phyloP scores from a whole-genome alignment of 1,139 yeast species.

The Saccharomyces hybrid region DNA sequence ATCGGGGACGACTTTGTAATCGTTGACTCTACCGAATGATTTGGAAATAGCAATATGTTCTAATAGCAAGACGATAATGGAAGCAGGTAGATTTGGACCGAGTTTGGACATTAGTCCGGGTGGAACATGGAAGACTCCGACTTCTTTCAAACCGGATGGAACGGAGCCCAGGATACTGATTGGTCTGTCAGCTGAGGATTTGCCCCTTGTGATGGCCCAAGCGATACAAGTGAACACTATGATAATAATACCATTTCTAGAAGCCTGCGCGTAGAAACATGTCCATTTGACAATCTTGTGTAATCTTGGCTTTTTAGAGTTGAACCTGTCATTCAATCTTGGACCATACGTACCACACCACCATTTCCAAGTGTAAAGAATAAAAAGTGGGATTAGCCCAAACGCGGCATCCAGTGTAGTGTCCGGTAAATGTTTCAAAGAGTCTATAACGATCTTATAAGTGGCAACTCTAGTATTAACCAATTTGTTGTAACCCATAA shows the following conservation, averaged over 20 bases:
- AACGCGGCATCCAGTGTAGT: constrained; percentile 80
- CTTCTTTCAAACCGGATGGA: constrained; percentile 73
- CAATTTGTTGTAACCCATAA: constrained; percentile 62
- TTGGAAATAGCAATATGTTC: constrained; percentile 93
- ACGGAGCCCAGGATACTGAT: constrained; percentile 65
- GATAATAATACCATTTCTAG: constrained; percentile 76
- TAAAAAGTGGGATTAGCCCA: constrained; percentile 66
- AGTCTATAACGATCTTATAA: constrained; percentile 52
- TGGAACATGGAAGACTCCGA: constrained; percentile 55
- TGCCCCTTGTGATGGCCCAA: constrained; percentile 47
- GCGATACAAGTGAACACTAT: constrained; percentile 70
- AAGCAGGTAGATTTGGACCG: no score
- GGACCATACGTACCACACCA: constrained; percentile 48
- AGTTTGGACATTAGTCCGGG: no score
- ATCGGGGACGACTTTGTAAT: constrained; percentile 83
- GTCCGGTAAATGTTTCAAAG: constrained; percentile 62
- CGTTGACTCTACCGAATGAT: constrained; percentile 88
- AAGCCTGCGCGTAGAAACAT: constrained; percentile 59
- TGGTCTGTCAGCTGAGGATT: constrained; percentile 31
- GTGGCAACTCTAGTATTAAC: constrained; percentile 72
- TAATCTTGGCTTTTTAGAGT: constrained; percentile 25
- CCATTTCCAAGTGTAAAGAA: constrained; percentile 64
- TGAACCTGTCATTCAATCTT: constrained; percentile 41
- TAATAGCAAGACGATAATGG: constrained; percentile 60
- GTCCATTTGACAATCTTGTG: constrained; percentile 36